phyloP scores from a whole-genome alignment of 306 rosid species.

The Mucuna pruriens region DNA sequence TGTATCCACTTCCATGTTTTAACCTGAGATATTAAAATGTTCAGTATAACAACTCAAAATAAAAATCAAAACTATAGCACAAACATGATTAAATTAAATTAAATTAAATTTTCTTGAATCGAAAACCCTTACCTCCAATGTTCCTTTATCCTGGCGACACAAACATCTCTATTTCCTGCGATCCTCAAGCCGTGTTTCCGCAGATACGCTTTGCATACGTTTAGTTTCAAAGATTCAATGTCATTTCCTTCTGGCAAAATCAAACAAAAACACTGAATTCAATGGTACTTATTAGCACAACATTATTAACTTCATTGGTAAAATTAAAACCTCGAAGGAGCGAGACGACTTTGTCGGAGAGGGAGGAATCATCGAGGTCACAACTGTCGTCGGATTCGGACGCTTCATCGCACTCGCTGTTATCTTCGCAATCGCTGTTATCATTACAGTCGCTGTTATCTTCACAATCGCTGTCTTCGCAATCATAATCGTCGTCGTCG shows the following conservation, averaged over 20 bases:
- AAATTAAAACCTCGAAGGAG: slow-evolving; percentile 56
- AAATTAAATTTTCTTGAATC: too few species aligned
- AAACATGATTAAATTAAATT: too few species aligned
- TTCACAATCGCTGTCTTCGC: slow-evolving; percentile 20
- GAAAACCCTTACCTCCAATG: slow-evolving; percentile 63
- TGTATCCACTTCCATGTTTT: slow-evolving; percentile 62
- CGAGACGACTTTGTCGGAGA: slow-evolving; percentile 50
- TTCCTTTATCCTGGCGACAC: slow-evolving; percentile 65
- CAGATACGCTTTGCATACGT: slow-evolving; percentile 72
- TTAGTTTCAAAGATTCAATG: slow-evolving; percentile 55
- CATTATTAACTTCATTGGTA: slow-evolving; percentile 10
- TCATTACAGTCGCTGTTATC: too few species aligned
- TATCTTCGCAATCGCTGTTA: background rate
- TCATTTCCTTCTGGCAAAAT: slow-evolving; percentile 49
- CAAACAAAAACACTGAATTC: slow-evolving; percentile 7
- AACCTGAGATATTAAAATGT: slow-evolving; percentile 50
- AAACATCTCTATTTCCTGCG: slow-evolving; percentile 64
- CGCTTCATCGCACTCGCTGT: slow-evolving; percentile 4
- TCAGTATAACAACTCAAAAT: slow-evolving; percentile 2
- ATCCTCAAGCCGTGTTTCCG: slow-evolving; percentile 67
- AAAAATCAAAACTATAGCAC: slow-evolving; percentile 5
- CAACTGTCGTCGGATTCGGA: slow-evolving; percentile 16
- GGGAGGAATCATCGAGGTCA: slow-evolving; percentile 40
- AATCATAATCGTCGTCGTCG: background rate
- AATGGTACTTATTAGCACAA: background rate